Evolutionary conservation across 2,329 filamentous ascomycete genomes (phyloP), one percentile per base, ranked within the genome.

Genomic region (Chrysosporium queenslandicum): DNA sequence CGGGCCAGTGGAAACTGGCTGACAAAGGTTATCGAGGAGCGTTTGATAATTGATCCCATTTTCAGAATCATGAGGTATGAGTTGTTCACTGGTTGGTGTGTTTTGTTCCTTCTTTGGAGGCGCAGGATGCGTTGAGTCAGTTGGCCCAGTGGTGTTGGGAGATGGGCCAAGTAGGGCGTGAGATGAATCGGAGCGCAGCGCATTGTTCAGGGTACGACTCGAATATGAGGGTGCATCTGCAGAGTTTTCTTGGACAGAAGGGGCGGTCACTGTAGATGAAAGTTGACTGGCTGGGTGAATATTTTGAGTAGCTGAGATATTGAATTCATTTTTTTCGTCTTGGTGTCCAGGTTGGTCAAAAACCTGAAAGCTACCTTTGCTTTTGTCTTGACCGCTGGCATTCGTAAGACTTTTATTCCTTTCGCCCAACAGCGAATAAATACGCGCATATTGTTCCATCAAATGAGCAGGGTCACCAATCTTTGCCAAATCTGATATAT

Each of bases 21-120:
- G 65, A 54, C 71, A 67, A 34, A 74, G 66, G 60, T 73, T 74
- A 65, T 74, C 71, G 60, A 75, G 67, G 52, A 75, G 61, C 52
- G 66, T 71, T 61, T 75, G 72, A 59, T 72, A 73, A 60, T 74
- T 70, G 61, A 75, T 69, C 55, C 70, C 73, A 51, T 62, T 63
- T 56, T 68, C 64, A 53, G 58, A 58, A 54, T 56, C 53, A 46
- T 55, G 55, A 49, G 57, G 37, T 9, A 54, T 58, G 41, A 45
- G 58, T 56, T 61, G 53, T 23, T 58, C 56, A 41, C 49, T 43
- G 51, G 61, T 57, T 51, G 59, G 59, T 48, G 55, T 27, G 53
- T 62, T 59, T 63, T 50, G 46, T 30, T 41, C 39, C 43, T 18
- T 16, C 23, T 21, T 16, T 8, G 30, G 41, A 41, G 6, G 23